Base-by-base conservation (phyloP, 179 eudicot genomes). In the Heliamphora pulchella region DNA sequence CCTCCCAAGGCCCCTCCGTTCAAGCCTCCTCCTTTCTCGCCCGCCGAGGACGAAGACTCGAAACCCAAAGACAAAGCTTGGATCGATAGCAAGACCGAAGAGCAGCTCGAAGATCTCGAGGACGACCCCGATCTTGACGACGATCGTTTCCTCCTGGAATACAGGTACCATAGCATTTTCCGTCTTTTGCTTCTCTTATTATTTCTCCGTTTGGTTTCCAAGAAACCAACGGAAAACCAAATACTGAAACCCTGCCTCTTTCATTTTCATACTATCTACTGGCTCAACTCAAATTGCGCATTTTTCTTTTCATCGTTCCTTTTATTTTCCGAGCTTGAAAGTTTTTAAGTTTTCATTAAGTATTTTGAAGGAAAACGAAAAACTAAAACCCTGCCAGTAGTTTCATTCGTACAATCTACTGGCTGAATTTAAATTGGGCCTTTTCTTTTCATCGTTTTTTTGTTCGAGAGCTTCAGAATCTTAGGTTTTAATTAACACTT, bases 51-150 rank as follows among this genome's bases (percentile, higher is more conserved):
- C 57, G 88, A 88, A 46, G 88, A 82, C 17, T 87, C 96, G 17
- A 89, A 86, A 41, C 93, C 91, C 2, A 91, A 85, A 77, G 93
- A 91, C 80, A 79, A 85, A 74, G 64, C 87, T 1, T 94, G 98
- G 98, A 86, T 94, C 69, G 93, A 93, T 75, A 81, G 84, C 14
- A 93, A 90, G 83, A 92, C 91, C 18, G 94, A 89, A 41, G 97
- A 90, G 18, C 94, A 93, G 80, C 94, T 94, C 5, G 91, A 93
- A 75, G 97, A 93, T 84, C 92, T 94, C 5, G 98, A 94, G 80
- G 98, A 94, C 61, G 94, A 82, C 20, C 79, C 85, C 39, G 82
- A 90, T 88, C 87, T 94, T 3, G 94, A 90, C 47, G 98, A 94
- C 47, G 97, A 94, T 81, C 93, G 97, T 50, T 94, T 94, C 76